Evolutionary conservation across 805 yeast species (phyloP).

Genomic region (Monosporozyma aerobia): DNA sequence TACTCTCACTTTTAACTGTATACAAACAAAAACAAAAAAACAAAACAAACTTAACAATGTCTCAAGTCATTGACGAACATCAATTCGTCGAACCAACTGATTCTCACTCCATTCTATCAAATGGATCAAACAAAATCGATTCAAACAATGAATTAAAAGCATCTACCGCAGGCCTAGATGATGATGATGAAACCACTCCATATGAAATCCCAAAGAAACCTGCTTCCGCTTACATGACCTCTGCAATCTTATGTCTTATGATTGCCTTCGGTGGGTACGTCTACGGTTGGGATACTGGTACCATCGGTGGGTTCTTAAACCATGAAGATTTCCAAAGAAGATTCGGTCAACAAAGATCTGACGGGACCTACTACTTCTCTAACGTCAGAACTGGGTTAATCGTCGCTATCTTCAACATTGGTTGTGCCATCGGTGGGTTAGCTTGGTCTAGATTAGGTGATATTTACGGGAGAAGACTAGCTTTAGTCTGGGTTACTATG

Average conservation of each 20-base stretch:
- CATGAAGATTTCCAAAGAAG: slow-evolving; percentile 44
- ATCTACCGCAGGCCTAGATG: background rate
- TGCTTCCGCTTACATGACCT: slow-evolving; percentile 28
- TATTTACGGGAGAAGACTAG: slow-evolving; percentile 54
- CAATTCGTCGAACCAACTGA: slow-evolving; percentile 2
- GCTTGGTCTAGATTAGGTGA: slow-evolving; percentile 52
- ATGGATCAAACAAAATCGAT: slow-evolving; percentile 1
- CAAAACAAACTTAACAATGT: background rate
- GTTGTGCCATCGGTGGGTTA: slow-evolving; percentile 68
- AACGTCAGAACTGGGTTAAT: slow-evolving; percentile 49
- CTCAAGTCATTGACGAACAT: slow-evolving; percentile 3
- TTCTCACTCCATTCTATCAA: slow-evolving; percentile 2
- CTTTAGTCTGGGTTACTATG: slow-evolving; percentile 35
- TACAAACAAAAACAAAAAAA: background rate
- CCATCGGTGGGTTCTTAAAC: slow-evolving; percentile 64
- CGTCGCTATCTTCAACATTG: slow-evolving; percentile 57
- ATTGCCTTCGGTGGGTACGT: slow-evolving; percentile 34
- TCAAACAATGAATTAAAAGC: background rate
- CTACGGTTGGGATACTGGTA: slow-evolving; percentile 77
- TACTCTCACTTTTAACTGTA: background rate
- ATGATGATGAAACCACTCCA: background rate
- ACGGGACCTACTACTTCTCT: slow-evolving; percentile 40
- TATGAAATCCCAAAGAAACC: slow-evolving; percentile 28
- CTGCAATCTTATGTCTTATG: slow-evolving; percentile 26
- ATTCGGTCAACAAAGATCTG: slow-evolving; percentile 40